Base-by-base conservation (phyloP, 2,329 filamentous ascomycete genomes). In the Phialocephala sp. region DNA sequence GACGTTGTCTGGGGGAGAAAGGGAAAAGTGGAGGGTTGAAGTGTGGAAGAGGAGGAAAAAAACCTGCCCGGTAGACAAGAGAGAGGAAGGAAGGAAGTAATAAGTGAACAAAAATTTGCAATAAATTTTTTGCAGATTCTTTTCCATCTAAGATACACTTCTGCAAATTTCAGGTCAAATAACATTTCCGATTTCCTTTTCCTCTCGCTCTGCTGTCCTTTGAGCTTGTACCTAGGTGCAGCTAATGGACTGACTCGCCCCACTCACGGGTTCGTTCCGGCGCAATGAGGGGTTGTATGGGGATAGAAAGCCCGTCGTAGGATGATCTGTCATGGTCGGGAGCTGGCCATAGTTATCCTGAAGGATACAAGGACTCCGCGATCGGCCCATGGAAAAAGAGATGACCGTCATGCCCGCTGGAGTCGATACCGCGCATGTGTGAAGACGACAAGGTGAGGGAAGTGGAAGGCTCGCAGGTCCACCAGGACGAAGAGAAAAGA, bases 21-120 rank as follows among this genome's bases (percentile, higher is more conserved):
- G 4, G 24, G 50, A 54, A 54, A 54, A n/a, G 50, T 35, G 50
- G 50, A 54, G 32, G 50, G 15, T 54, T 54, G 50, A 54, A 54
- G 47, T 15, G 24, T 54, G 22, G 12, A 27, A 18, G 24, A 32
- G 22, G n/a, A n/a, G n/a, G n/a, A n/a, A 11, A 50, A 11, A 11
- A n/a, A 14, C 8, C 22, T 11, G 35, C 8, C 8, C 15, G 24
- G 9, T 18, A 5, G 15, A 32, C 27, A 54, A 52, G 47, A 52
- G 24, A n/a, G n/a, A n/a, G n/a, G n/a, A 54, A 12, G 11, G 45
- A 8, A 18, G 50, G 35, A 54, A 32, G 11, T 27, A 32, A 32
- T 18, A 54, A 32, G 12, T 35, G 50, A 32, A 27, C 24, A 3
- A 41, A 41, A 18, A 41, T 18, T 41, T 41, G 45, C 45, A 18